Percentiles rank a stretch among this genome's conserved stretches.
phyloP scores from a whole-genome alignment of 495 filamentous ascomycete species.

The Penicillium arizonense region DNA sequence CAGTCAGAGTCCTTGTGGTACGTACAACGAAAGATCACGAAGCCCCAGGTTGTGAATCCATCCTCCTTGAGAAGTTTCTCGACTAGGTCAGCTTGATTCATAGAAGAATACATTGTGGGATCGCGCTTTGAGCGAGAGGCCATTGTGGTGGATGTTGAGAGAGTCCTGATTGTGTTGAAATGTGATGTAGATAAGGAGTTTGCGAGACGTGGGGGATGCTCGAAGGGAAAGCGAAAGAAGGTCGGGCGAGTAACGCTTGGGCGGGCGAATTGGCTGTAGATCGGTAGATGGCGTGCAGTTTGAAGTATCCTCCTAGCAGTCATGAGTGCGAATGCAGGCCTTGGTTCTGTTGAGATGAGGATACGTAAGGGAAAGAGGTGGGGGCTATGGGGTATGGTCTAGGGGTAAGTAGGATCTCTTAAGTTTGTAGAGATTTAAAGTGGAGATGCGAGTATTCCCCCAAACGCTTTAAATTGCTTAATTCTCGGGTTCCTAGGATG shows the following conservation, averaged over 20 bases:
- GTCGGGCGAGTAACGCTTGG: background rate
- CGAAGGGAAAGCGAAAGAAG: background rate
- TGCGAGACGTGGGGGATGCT: background rate
- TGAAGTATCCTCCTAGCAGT: background rate
- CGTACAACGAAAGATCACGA: conserved; percentile 34
- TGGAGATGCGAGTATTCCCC: background rate
- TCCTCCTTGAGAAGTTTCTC: conserved; percentile 19
- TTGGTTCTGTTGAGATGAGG: background rate
- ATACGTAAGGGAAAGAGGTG: background rate
- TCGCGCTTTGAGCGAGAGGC: background rate
- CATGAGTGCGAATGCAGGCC: background rate
- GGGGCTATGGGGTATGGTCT: background rate
- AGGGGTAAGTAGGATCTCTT: conserved; percentile 2
- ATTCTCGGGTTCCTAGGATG: background rate
- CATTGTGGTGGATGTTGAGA: background rate
- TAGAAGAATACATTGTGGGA: background rate
- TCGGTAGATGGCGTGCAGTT: background rate
- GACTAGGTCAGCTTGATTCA: conserved; percentile 21
- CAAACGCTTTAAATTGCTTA: background rate
- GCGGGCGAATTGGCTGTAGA: conserved; percentile 1
- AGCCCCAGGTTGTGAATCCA: conserved; percentile 23
- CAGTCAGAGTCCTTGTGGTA: conserved; percentile 29
- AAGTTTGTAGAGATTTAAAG: background rate
- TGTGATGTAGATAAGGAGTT: background rate
- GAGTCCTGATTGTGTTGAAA: background rate